Percentiles rank a stretch among this genome's conserved stretches.
These are phyloP conservation scores for Psidium friedrichsthalianum DNA, from an alignment of 345 rosid genomes.

Conservation along the genomic window DNA sequence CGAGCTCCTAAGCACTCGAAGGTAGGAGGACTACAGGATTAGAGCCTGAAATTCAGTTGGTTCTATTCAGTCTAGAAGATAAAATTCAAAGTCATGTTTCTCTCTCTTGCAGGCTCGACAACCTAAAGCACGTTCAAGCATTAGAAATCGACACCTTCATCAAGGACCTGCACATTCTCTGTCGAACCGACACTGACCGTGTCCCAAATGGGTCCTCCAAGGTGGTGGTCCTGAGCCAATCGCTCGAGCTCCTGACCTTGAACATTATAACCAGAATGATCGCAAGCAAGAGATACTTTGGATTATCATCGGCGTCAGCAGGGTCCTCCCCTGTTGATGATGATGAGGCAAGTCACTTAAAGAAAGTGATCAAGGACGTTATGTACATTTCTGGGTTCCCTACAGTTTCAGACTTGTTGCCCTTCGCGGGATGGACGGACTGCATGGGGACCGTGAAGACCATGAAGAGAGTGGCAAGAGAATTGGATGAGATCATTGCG, in stretches of 20 bases:
- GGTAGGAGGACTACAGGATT: constrained; percentile 25
- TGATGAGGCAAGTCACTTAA: constrained; percentile 33
- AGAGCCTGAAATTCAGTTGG: not conserved
- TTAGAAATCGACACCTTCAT: constrained; percentile 28
- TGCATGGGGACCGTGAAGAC: constrained; percentile 14
- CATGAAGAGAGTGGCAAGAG: constrained; percentile 42
- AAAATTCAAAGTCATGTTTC: too few relatives aligned
- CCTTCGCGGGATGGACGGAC: constrained; percentile 55
- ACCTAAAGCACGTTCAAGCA: constrained; percentile 19
- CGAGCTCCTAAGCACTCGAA: constrained; percentile 39
- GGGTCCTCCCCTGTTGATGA: constrained; percentile 6
- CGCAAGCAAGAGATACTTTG: constrained; percentile 34
- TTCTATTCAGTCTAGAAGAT: too few relatives aligned
- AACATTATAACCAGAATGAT: constrained; percentile 38
- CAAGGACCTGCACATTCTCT: constrained; percentile 18
- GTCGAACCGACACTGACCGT: not conserved
- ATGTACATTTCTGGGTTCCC: constrained; percentile 21
- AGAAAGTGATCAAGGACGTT: constrained; percentile 20
- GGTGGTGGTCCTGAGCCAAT: constrained; percentile 12
- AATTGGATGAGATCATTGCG: constrained; percentile 28
- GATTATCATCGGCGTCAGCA: not conserved
- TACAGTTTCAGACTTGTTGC: constrained; percentile 34
- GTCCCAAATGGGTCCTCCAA: constrained; percentile 1
- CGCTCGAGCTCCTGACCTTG: constrained; percentile 35
- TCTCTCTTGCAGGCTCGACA: not conserved